phyloP scores from a whole-genome alignment of 495 filamentous ascomycete genomes.

The Trichoderma reesei region DNA sequence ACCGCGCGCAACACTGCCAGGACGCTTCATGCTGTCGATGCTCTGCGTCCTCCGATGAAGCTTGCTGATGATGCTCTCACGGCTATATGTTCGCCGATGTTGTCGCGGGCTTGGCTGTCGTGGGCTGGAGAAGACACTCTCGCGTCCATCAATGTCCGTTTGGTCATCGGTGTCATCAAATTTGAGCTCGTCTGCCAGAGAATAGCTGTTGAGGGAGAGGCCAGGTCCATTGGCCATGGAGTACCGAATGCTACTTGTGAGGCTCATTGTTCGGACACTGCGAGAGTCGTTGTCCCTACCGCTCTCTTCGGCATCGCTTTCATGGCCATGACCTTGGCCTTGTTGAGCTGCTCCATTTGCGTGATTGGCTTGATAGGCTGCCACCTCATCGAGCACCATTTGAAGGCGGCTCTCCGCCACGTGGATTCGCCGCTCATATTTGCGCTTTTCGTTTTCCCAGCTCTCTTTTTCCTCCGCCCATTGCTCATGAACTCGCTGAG shows the following conservation, averaged over 20 bases:
- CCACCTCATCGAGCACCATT: slow-evolving; percentile 72
- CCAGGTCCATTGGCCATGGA: slow-evolving; percentile 52
- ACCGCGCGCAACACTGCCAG: slow-evolving; percentile 38
- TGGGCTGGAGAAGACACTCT: slow-evolving; percentile 38
- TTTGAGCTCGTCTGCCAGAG: slow-evolving; percentile 81
- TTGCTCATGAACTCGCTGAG: slow-evolving; percentile 58
- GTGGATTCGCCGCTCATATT: slow-evolving; percentile 72
- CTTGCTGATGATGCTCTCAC: slow-evolving; percentile 35
- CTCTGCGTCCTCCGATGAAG: slow-evolving; percentile 39
- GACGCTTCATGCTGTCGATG: slow-evolving; percentile 39
- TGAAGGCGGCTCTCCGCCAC: slow-evolving; percentile 80
- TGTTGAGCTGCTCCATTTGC: slow-evolving; percentile 13
- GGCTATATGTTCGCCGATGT: slow-evolving; percentile 31
- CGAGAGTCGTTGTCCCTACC: slow-evolving; percentile 59
- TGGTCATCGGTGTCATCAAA: slow-evolving; percentile 67
- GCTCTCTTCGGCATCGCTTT: slow-evolving; percentile 45
- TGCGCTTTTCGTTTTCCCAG: slow-evolving; percentile 74
- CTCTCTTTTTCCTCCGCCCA: slow-evolving; percentile 74
- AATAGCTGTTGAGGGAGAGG: slow-evolving; percentile 54
- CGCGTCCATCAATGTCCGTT: slow-evolving; percentile 38
- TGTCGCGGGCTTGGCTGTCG: slow-evolving; percentile 18
- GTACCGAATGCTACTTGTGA: slow-evolving; percentile 63
- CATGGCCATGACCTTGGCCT: slow-evolving; percentile 27
- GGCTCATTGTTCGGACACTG: slow-evolving; percentile 68
- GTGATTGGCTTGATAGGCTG: slow-evolving; percentile 57